Evolutionary conservation across 2,329 filamentous ascomycete genomes (phyloP).

Genomic region (Dendrostoma leiphaemia): DNA sequence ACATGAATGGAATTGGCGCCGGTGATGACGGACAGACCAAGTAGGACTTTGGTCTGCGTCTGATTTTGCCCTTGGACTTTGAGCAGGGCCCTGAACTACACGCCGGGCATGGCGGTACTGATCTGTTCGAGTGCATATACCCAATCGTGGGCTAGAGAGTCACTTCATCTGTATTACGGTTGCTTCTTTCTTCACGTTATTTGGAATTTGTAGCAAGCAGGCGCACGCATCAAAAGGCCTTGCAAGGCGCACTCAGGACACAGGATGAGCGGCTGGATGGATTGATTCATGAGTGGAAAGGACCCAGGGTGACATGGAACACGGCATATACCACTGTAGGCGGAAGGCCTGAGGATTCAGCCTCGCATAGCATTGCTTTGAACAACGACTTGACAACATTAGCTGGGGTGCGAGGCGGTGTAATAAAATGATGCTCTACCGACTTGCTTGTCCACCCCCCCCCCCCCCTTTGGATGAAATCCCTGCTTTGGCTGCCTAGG

Average conservation of each 20-base stretch:
- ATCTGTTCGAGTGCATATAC: background rate
- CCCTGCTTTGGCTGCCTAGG: too few relatives aligned
- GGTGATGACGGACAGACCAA: conserved; percentile 1
- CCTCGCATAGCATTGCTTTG: too few relatives aligned
- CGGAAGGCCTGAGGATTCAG: background rate
- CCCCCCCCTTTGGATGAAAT: too few relatives aligned
- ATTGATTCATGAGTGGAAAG: background rate
- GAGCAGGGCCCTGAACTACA: background rate
- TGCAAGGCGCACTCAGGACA: background rate
- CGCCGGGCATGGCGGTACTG: background rate
- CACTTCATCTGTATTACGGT: background rate
- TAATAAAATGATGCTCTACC: too few relatives aligned
- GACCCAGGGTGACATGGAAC: background rate
- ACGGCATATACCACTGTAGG: conserved; percentile 7
- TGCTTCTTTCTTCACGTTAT: background rate
- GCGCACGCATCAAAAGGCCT: background rate
- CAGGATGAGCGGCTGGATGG: background rate
- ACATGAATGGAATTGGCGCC: conserved; percentile 1
- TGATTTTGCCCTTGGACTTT: background rate
- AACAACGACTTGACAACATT: too few relatives aligned
- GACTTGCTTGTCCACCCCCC: too few relatives aligned
- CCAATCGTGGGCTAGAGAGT: background rate
- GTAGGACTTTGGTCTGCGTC: background rate
- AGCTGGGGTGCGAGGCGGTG: too few relatives aligned
- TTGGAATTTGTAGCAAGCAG: background rate